Percentiles rank a stretch among this genome's conserved stretches.
These are phyloP conservation scores for Micractinium sp. DNA, from an alignment of 139 green algal genomes.

Conservation along the genomic window DNA sequence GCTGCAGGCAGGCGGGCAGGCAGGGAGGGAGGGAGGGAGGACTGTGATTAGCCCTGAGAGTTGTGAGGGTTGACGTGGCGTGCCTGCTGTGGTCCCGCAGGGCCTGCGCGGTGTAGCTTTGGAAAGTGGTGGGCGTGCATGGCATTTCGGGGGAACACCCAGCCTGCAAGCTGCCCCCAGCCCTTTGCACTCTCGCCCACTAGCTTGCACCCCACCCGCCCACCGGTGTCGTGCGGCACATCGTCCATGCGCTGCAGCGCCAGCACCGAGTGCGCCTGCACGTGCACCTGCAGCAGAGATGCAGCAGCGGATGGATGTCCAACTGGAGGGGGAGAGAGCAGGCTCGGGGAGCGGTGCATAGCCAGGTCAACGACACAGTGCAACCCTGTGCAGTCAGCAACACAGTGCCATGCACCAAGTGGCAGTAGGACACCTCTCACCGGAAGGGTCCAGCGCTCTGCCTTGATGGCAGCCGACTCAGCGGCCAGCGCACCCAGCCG, in stretches of 20 bases:
- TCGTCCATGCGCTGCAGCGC: constrained; percentile 21
- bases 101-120: not conserved
- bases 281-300: not conserved
- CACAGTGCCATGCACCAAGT: no score
- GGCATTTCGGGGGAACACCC: not conserved
- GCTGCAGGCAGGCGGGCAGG: not conserved
- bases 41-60: not conserved
- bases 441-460: not conserved
- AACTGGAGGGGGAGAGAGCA: no score
- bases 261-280: constrained; percentile 25
- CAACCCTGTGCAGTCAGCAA: no score
- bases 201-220: not conserved
- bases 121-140: not conserved
- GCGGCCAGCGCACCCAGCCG: constrained; percentile 11
- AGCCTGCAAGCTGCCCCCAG: not conserved
- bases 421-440: no score
- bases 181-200: no score
- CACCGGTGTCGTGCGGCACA: not conserved
- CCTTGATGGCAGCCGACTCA: constrained; percentile 4
- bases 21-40: not conserved
- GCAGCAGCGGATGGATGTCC: no score
- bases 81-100: not conserved
- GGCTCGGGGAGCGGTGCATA: no score
- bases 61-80: not conserved
- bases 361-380: no score